Evolutionary conservation across 2,329 filamentous ascomycete species (phyloP), one percentile per base, ranked within the genome.

Genomic region (Ilyonectria mors-panacis): DNA sequence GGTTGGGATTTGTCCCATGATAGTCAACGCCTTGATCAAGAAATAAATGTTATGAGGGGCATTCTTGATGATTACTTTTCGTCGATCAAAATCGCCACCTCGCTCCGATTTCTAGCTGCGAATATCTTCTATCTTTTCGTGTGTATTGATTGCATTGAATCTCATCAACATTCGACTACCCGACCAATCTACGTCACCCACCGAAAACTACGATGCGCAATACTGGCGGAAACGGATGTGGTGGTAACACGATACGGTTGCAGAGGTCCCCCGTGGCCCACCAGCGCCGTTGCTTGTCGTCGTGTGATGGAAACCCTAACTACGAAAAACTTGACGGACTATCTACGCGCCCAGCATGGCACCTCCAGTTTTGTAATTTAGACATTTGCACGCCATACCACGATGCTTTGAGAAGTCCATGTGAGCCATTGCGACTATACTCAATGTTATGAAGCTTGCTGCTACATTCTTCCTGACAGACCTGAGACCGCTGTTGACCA

Each of bases 271-370:
- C 13, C 69, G 65, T 13, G 65, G 71, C 26, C 77, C 80, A 3
- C 84, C 85, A 1, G 70, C n/a, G 77, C 79, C 23, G 69, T 79
- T 6, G 85, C 85, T 28, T 87, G n/a, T 75, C 83, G 61, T 85
- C 85, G 0, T 87, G 84, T 84, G 85, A 87, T 65, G 85, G 85
- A 37, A 73, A 74, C 60, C 80, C 85, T 59, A 85, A 83, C 3
- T 87, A 87, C 66, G 60, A 73, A 39, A 80, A 86, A 53, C 76
- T 87, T 2, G 83, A 86, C 39, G 68, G 73, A 1, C 75, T 82
- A 13, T 85, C 85, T 2, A 81, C 80, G 30, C 71, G 73, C 1
- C 77, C 87, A 8, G 85, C 85, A 3, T 72, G 73, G 6, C 77
- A 83, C 26, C 26, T 26, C 26, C 67, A 76, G 15, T 72, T 73